Conservation (phyloP, 2,329 filamentous ascomycete species). For the Basipetospora sp. region DNA sequence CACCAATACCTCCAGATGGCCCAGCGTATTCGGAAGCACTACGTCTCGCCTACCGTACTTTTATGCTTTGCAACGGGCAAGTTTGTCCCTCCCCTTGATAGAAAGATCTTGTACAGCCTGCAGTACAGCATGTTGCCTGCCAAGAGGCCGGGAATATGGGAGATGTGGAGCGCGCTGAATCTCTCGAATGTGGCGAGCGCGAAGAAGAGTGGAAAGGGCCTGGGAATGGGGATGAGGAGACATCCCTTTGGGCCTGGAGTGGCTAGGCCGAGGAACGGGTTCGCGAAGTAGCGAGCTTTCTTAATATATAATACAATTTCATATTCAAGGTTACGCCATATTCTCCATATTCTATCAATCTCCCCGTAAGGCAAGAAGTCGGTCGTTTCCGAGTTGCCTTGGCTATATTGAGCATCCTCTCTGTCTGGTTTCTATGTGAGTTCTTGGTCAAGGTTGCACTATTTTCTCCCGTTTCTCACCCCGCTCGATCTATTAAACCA, state of each 20-base stretch:
- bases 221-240: conserved; percentile 8
- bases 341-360: no score
- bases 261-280: neutral
- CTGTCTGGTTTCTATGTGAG: no score
- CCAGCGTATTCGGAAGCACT: conserved; percentile 84
- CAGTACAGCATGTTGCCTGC: conserved; percentile 97
- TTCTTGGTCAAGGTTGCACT: no score
- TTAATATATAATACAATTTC: no score
- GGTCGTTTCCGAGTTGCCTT: no score
- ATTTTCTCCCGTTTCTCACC: no score
- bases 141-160: conserved; percentile 59
- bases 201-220: conserved; percentile 6
- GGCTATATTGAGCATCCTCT: no score
- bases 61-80: conserved; percentile 77
- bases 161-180: conserved; percentile 69
- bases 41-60: conserved; percentile 76
- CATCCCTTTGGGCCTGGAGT: conserved; percentile 1
- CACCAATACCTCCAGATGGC: conserved; percentile 93
- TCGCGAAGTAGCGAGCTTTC: neutral
- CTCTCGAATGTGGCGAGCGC: conserved; percentile 29
- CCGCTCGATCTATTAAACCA: no score
- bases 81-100: conserved; percentile 87
- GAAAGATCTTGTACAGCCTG: conserved; percentile 85
- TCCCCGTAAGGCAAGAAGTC: no score
- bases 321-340: no score